Evolutionary conservation across 1,284 basidiomycete species (phyloP).

Genomic region (Tremellales sp.): DNA sequence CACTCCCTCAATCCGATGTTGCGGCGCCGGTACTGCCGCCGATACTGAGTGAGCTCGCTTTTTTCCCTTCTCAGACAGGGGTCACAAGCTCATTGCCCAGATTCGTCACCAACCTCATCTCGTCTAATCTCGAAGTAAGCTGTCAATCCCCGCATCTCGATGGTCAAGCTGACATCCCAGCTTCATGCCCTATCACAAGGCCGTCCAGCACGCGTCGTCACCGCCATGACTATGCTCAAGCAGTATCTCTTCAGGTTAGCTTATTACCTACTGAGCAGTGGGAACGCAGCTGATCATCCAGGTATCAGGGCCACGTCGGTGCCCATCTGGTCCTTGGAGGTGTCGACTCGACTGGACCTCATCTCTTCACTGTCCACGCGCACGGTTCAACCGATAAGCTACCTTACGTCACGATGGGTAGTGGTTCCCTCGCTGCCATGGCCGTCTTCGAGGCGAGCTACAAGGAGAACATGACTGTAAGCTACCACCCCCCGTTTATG

Average conservation of each 20-base stretch:
- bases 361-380: constrained; percentile 93
- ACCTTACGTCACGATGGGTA: constrained; percentile 99
- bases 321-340: constrained; percentile 97
- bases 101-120: constrained; percentile 87
- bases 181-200: constrained; percentile 80
- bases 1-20: constrained; percentile 90
- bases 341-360: constrained; percentile 85
- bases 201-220: constrained; percentile 82
- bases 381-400: constrained; percentile 98
- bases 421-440: constrained; percentile 94
- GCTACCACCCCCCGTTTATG: constrained; percentile 20
- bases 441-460: constrained; percentile 91
- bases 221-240: constrained; percentile 97
- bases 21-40: constrained; percentile 96
- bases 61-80: too few relatives aligned
- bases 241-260: constrained; percentile 75
- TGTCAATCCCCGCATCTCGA: background rate
- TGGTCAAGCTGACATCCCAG: constrained; percentile 32
- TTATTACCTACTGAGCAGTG: background rate
- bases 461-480: constrained; percentile 75
- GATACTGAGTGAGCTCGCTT: constrained; percentile 67
- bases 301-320: constrained; percentile 90
- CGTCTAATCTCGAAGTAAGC: constrained; percentile 75
- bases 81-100: constrained; percentile 12
- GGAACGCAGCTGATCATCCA: constrained; percentile 35